These are phyloP conservation scores for Porodaedalea pini DNA, from an alignment of 1,284 basidiomycete genomes.

Conservation along the genomic window DNA sequence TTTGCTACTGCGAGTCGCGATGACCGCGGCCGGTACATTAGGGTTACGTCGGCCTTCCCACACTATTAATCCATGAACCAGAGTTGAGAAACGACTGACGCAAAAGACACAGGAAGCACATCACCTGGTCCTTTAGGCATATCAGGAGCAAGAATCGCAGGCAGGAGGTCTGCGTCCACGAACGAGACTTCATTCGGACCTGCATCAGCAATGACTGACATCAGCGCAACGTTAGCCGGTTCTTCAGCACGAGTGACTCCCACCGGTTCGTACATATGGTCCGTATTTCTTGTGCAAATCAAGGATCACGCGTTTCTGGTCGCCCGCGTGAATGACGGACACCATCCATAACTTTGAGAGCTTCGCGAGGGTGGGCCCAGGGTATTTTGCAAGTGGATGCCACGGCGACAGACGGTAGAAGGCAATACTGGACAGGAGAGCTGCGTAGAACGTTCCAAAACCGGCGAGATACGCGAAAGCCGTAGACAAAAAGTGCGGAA, in stretches of 20 bases:
- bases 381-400: slow-evolving; percentile 26
- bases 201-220: no score
- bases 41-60: slow-evolving; percentile 17
- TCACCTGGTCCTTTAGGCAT: slow-evolving; percentile 35
- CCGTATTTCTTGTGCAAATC: slow-evolving; percentile 23
- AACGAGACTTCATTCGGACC: slow-evolving; percentile 38
- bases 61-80: slow-evolving; percentile 12
- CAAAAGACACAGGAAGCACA: neutral
- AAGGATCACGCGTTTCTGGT: slow-evolving; percentile 16
- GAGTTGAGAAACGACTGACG: neutral
- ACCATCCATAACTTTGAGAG: slow-evolving; percentile 25
- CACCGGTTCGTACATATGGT: slow-evolving; percentile 25
- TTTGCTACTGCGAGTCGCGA: slow-evolving; percentile 30
- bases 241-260: neutral
- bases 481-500: neutral
- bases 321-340: no score
- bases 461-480: neutral
- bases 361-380: slow-evolving; percentile 25
- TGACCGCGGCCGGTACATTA: slow-evolving; percentile 4
- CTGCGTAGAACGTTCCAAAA: neutral
- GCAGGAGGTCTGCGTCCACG: slow-evolving; percentile 29
- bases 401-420: slow-evolving; percentile 27
- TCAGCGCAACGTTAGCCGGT: no score
- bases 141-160: slow-evolving; percentile 29
- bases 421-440: slow-evolving; percentile 3